phyloP scores from a whole-genome alignment of 1,284 basidiomycete genomes.

The Sanguinoderma infundibulare region DNA sequence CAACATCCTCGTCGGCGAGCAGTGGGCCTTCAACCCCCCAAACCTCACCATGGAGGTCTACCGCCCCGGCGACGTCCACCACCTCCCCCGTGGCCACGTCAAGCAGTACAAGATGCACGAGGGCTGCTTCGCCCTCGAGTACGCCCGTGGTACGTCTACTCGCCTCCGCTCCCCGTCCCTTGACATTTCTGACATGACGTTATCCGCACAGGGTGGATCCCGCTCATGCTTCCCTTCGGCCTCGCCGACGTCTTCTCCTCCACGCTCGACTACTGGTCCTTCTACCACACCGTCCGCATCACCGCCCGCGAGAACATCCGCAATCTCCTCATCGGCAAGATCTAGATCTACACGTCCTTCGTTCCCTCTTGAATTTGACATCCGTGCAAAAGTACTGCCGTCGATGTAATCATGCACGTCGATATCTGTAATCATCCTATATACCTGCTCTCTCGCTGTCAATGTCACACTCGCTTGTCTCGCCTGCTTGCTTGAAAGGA shows the following conservation, averaged over 20 bases:
- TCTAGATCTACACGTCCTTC: conserved; percentile 47
- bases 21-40: conserved; percentile 90
- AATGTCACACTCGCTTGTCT: no score
- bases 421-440: no score
- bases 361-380: no score
- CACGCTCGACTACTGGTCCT: conserved; percentile 86
- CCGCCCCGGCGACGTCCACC: conserved; percentile 82
- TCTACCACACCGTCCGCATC: conserved; percentile 81
- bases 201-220: conserved; percentile 77
- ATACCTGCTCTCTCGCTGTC: no score
- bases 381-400: not conserved
- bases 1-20: conserved; percentile 91
- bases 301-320: conserved; percentile 84
- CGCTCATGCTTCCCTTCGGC: conserved; percentile 92
- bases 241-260: conserved; percentile 88
- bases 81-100: conserved; percentile 79
- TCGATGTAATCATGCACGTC: not conserved
- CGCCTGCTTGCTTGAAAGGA: no score
- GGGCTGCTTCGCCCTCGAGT: conserved; percentile 94
- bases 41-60: conserved; percentile 86
- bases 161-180: conserved; percentile 34
- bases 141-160: conserved; percentile 69
- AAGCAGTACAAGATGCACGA: conserved; percentile 99
- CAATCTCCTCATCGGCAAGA: conserved; percentile 88
- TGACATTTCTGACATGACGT: not conserved